A percentile compares a stretch with the other conserved stretches of the same genome.
Evolutionary conservation across 306 rosid genomes (phyloP).

Genomic region (Glycine tomentella): DNA sequence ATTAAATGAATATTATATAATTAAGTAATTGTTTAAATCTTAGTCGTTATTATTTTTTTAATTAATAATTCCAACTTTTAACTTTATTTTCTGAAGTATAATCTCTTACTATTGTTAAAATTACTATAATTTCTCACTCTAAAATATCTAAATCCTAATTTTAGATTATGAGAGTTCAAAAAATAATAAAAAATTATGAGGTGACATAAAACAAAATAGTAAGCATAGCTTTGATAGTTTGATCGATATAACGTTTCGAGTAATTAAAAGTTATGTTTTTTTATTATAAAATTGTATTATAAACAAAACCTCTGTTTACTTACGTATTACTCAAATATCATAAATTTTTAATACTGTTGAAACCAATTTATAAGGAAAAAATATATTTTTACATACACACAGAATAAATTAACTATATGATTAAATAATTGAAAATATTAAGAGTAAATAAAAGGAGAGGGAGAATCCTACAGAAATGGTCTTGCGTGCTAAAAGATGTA

Average conservation of each 20-base stretch:
- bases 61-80: not conserved
- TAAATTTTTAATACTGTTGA: not conserved
- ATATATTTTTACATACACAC: not conserved
- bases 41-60: not conserved
- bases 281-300: not conserved
- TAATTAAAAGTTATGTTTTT: not conserved
- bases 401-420: not conserved
- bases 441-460: not conserved
- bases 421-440: not conserved
- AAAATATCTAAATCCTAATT: slow-evolving; percentile 2
- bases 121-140: not conserved
- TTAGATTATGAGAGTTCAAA: not conserved
- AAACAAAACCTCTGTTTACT: not conserved
- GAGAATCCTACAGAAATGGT: not conserved
- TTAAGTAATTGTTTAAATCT: not conserved
- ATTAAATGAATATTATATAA: not conserved
- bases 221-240: not conserved
- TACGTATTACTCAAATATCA: not conserved
- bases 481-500: slow-evolving; percentile 28
- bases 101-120: not conserved
- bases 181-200: not conserved
- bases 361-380: not conserved
- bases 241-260: not conserved
- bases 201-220: not conserved
- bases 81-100: not conserved